Evolutionary conservation across 2,329 filamentous ascomycete species (phyloP), one percentile per base, ranked within the genome.

Genomic region (Simplicillium aogashimaense): DNA sequence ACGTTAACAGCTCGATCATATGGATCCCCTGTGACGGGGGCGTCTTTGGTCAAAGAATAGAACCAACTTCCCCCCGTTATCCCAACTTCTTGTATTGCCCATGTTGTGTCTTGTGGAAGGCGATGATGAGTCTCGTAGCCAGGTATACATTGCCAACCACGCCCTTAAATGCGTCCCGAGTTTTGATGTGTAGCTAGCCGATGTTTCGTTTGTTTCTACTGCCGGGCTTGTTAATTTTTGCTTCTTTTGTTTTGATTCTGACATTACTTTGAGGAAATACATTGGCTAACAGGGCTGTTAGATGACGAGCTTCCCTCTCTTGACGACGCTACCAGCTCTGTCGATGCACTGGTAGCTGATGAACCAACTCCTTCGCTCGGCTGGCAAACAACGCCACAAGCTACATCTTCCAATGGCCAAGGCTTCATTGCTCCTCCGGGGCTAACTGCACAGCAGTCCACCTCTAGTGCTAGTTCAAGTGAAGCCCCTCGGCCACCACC

Each of bases 261-360:
- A 46, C 43, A 45, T 30, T 20, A 43, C 42, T 18, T 41, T 40
- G 46, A 42, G 36, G 45, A 25, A 44, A 46, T 45, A 39, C 44
- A 42, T 47, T 46, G 54, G 65, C 68, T 74, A 63, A 74, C 58
- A 51, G 51, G 52, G 43, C 52, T 51, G 54, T 49, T 63, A 84
- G 80, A 82, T 60, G 78, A 83, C 52, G 72, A 77, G 37, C 58
- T 77, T n/a, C 65, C 68, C 43, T 73, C 70, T 10, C 64, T 81
- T 35, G 76, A 80, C 45, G 78, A 81, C 47, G 78, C 72, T 11
- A 70, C 68, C 3, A 67, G 68, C 34, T 79, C 74, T n/a, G 75
- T 86, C 32, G 81, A 85, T 54, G 78, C 78, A 3, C 62, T 86
- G 4, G 81, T 86, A 11, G 63, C 20, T 25, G 20, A 25, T 25